Base-by-base conservation (phyloP, 192 early-diverging fungal genomes). In the Gaertneriomyces sp. region DNA sequence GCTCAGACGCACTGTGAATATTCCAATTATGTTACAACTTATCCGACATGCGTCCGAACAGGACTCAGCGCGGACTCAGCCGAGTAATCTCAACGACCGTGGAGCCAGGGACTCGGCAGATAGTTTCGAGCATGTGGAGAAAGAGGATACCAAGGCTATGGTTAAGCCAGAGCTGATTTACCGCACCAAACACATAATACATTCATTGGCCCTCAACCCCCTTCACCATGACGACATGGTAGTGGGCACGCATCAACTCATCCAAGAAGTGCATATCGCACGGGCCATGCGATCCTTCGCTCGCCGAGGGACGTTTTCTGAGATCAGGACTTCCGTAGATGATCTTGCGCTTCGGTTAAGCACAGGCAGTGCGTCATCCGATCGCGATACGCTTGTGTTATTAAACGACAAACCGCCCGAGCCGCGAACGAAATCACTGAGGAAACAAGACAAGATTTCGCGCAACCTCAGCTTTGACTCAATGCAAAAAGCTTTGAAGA, bases 181-280 rank as follows among this genome's bases (percentile, higher is more conserved):
- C 60, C 58, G 60, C 17, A 70, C 80, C 1, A 69, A 77, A 39
- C 67, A 78, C 25, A 76, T 74, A 49, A 76, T 81, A 41, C 60
- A 73, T 16, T 65, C 70, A 6, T 78, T 81, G 63, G 80, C 76
- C 10, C 60, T 88, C 20, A 78, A 78, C 49, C 69, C 69, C 14
- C 61, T 79, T 20, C 79, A 87, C 53, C 69, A 66, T 2, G 82
- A 88, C 44, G 65, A 79, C 4, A 74, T 91, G 19, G 91, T 85
- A 8, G 74, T 90, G 6, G 88, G 80, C 44, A 84, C 85, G 2
- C 79, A 84, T 58, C 76, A 78, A 1, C 82, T 80, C 40, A 83
- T 93, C 50, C 76, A 76, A 20, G 91, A 93, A 73, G 74, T 93
- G 61, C 89, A 93, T 60, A 53, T 89, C 7, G 78, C 73, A 9